Conservation (phyloP, 2,329 filamentous ascomycete genomes). For the Xylaria sp. region DNA sequence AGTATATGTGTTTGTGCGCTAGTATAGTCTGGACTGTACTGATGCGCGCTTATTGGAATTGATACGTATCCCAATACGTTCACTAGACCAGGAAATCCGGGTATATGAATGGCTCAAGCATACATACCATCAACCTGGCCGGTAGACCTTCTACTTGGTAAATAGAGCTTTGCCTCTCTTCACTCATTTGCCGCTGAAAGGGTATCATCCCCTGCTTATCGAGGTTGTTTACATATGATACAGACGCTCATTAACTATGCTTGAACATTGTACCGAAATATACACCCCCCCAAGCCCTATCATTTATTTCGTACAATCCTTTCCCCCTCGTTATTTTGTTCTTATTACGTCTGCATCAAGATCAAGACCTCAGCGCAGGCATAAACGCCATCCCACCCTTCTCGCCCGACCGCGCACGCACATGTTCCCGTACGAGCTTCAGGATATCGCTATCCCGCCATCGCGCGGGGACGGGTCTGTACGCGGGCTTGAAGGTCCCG, state of each 20-base stretch:
- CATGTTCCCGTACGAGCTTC: conserved; percentile 79
- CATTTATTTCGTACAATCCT: not conserved
- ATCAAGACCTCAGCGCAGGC: conserved; percentile 55
- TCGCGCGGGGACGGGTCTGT: conserved; percentile 84
- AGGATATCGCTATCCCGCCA: conserved; percentile 89
- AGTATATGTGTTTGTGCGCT: too few species aligned
- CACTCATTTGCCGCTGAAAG: not conserved
- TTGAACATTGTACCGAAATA: not conserved
- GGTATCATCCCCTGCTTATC: not conserved
- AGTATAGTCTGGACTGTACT: too few species aligned
- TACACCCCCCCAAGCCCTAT: not conserved
- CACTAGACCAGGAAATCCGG: too few species aligned
- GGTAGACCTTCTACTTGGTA: not conserved
- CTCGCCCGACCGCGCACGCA: conserved; percentile 70
- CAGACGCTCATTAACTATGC: not conserved
- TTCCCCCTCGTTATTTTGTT: too few species aligned
- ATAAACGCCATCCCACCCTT: conserved; percentile 65
- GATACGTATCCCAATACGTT: too few species aligned
- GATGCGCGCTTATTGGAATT: too few species aligned
- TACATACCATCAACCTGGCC: too few species aligned
- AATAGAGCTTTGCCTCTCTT: not conserved
- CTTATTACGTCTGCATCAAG: not conserved
- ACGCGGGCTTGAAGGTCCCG: conserved; percentile 92
- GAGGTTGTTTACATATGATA: not conserved
- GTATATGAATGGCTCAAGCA: too few species aligned